These are phyloP conservation scores for Musa troglodytarum DNA, from an alignment of 176 grass and related monocot genomes.

Conservation along the genomic window DNA sequence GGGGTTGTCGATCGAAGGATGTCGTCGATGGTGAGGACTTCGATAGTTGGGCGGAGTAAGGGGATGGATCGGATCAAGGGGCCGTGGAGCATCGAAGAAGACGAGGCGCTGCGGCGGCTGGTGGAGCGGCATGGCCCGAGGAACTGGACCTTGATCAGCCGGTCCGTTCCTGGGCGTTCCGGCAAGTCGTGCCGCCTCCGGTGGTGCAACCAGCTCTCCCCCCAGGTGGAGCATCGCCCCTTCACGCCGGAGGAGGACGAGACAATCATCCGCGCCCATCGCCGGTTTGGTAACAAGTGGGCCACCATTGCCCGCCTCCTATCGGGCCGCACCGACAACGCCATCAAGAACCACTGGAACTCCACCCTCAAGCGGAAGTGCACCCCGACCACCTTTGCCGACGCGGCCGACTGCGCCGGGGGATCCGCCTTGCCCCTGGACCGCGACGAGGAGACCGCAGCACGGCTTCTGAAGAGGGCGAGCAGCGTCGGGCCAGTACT, in stretches of 20 bases:
- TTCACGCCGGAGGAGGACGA: constrained; percentile 31
- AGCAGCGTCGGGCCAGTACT: background rate
- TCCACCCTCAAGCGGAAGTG: constrained; percentile 33
- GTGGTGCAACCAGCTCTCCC: constrained; percentile 18
- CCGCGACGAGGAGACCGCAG: background rate
- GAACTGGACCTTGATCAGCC: constrained; percentile 14
- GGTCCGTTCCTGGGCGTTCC: constrained; percentile 6
- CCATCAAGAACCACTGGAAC: constrained; percentile 75
- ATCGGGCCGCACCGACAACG: constrained; percentile 55
- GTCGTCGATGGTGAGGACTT: background rate
- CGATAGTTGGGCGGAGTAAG: background rate
- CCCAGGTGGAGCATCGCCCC: constrained; percentile 16
- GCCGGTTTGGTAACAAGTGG: constrained; percentile 52
- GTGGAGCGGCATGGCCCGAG: constrained; percentile 8
- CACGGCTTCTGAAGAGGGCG: background rate
- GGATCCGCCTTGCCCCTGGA: background rate
- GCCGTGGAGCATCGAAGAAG: constrained; percentile 9
- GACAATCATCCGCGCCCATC: constrained; percentile 23
- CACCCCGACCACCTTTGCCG: background rate
- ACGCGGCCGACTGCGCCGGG: background rate
- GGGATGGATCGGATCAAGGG: constrained; percentile 14
- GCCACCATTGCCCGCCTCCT: constrained; percentile 50
- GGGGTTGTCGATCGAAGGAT: background rate
- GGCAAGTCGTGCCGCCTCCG: constrained; percentile 18
- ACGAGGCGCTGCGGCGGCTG: constrained; percentile 1